Evolutionary conservation across 139 green algal species (phyloP).

Genomic region (Ulvella scutata): DNA sequence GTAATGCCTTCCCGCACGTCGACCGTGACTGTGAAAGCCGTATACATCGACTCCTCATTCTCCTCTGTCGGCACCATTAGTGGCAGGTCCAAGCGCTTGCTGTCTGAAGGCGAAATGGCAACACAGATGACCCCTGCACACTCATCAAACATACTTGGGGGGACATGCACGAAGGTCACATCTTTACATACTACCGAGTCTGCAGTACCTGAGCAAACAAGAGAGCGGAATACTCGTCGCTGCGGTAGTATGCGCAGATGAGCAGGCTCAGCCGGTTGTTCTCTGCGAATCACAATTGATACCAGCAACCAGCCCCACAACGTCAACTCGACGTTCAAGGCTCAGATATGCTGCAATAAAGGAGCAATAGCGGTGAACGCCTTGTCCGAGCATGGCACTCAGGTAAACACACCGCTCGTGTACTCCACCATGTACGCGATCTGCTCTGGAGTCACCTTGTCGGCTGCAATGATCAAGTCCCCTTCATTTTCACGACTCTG

Average conservation of each 20-base stretch:
- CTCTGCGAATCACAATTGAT: too few species aligned
- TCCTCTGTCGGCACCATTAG: constrained; percentile 73
- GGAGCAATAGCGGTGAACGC: too few species aligned
- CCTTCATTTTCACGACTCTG: constrained; percentile 96
- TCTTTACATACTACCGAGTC: too few species aligned
- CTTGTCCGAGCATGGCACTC: constrained; percentile 8
- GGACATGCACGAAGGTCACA: too few species aligned
- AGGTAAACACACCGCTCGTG: constrained; percentile 79
- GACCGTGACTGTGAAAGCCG: constrained; percentile 87
- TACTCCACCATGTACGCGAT: constrained; percentile 87
- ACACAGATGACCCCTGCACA: constrained; percentile 26
- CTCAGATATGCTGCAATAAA: too few species aligned
- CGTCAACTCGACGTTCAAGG: too few species aligned
- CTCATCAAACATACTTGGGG: too few species aligned
- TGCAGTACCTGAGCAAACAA: too few species aligned
- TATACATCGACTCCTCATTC: constrained; percentile 80
- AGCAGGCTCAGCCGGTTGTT: background rate
- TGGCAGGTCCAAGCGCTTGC: constrained; percentile 81
- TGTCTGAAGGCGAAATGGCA: constrained; percentile 37
- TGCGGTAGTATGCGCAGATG: background rate
- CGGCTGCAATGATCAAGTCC: constrained; percentile 89
- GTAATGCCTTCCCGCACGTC: constrained; percentile 66
- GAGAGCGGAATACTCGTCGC: background rate
- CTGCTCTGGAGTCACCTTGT: constrained; percentile 58
- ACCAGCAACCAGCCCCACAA: too few species aligned